Evolutionary conservation across 495 filamentous ascomycete genomes (phyloP), one percentile per base, ranked within the genome.

Genomic region (Trichoderma orchidacearum): DNA sequence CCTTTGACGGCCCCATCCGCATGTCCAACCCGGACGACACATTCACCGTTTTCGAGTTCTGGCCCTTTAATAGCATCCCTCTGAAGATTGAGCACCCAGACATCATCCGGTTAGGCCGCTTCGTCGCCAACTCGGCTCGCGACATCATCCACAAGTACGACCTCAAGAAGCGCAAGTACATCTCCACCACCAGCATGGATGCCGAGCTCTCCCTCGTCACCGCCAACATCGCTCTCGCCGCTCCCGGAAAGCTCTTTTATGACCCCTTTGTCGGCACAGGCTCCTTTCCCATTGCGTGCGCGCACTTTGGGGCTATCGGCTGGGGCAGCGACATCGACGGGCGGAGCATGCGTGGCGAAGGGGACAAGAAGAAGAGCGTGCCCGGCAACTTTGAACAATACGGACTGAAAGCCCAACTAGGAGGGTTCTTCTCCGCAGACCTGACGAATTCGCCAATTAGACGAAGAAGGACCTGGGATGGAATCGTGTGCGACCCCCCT

Each of bases 261-360:
- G 93, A 99, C 65, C 93, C 93, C 0, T 97, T 99, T 62, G 89
- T 91, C 23, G 93, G 93, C 3, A 96, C 93, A 3, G 93, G 92
- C 2, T 88, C 88, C 54, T 96, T 99, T 62, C 81, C 85, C 2
- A 77, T 97, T 28, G 85, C 90, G 2, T 88, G 84, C 58, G 85
- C 90, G 8, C 86, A 96, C 70, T 97, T 95, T 62, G 93, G 93
- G 0, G 89, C 90, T 0, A 57, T 83, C 36, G 81, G 81, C 3
- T 76, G 86, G 53, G 93, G 93, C 12, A 89, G 85, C 57, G 93
- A 99, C 71, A 96, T 99, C 34, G 94, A 99, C 68, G 87, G 87
- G 17, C 77, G 93, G 17, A 87, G 83, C 60, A 85, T 97, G 53
- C 74, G 89, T 30, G 93, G 93, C 0, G 71, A 74, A 62, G 73